Base-by-base conservation (phyloP, 139 green algal genomes). In the Mychonastes homosphaera region DNA sequence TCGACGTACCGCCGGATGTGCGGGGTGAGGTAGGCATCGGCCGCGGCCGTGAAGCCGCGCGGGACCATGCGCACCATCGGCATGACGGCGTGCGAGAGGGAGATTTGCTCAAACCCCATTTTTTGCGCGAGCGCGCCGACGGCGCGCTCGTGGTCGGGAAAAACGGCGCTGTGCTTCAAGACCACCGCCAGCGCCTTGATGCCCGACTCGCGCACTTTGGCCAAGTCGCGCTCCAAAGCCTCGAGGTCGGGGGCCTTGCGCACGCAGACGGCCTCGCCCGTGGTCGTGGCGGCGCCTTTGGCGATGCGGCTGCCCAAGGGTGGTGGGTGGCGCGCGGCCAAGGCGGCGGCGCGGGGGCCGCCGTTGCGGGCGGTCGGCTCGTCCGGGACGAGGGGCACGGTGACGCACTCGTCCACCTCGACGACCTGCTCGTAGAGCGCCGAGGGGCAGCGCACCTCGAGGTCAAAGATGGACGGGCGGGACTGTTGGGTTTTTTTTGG, bases 51-150 rank as follows among this genome's bases (percentile, higher is more conserved):
- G 84, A 93, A 95, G 7, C 91, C 91, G 2, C 91, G 73, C 0
- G 91, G 87, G n/a, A 98, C 91, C 80, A 95, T 94, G 62, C 92
- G 90, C 2, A 96, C 89, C 91, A 97, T 96, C 6, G 85, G 88
- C 84, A 96, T 91, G 3, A 97, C 82, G 28, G 72, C 58, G 1
- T 69, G 67, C 3, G 83, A 94, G 21, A 92, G 61, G 21, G 79
- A 90, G 32, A 96, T 70, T 50, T 94, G 88, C 12, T 45, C 68
- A 62, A 94, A 94, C 33, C 86, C 86, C 61, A 94, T 68, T 34
- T 79, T 50, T 9, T 41, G 41, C 0, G 86, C 87, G 55, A 94
- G 48, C 30, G 45, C 24, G 0, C 87, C 87, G 38, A 94, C 80
- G 43, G 26, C 29, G 52, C 68, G 52, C 72, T 97, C 90, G 64